phyloP scores from a whole-genome alignment of 257 asterid genomes.

The Rhazya stricta region DNA sequence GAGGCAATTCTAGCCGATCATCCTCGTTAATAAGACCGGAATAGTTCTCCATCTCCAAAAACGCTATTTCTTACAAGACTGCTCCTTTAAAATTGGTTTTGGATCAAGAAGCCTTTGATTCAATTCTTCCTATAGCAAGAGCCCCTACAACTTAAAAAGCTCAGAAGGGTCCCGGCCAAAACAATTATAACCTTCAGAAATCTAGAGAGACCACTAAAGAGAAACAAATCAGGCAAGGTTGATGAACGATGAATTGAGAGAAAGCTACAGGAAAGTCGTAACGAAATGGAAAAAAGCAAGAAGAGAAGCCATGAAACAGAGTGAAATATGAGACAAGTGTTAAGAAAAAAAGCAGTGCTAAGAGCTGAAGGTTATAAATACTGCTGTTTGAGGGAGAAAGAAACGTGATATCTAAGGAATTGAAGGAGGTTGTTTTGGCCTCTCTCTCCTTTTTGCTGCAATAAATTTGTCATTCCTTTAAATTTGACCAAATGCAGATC shows the following conservation, averaged over 20 bases:
- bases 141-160: background rate
- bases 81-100: background rate
- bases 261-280: conserved; percentile 6
- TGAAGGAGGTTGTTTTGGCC: conserved; percentile 24
- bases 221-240: conserved; percentile 11
- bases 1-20: conserved; percentile 51
- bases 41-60: conserved; percentile 32
- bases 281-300: conserved; percentile 8
- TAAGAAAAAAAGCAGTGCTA: conserved; percentile 25
- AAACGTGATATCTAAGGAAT: conserved; percentile 48
- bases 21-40: conserved; percentile 23
- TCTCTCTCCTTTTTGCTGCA: conserved; percentile 22
- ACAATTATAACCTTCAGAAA: background rate
- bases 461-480: conserved; percentile 25
- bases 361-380: conserved; percentile 35
- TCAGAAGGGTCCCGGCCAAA: conserved; percentile 18
- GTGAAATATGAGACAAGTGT: conserved; percentile 18
- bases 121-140: background rate
- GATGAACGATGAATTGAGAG: background rate
- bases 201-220: background rate
- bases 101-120: background rate
- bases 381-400: conserved; percentile 23
- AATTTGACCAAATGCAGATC: conserved; percentile 56
- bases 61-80: background rate
- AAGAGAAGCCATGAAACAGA: conserved; percentile 25